Percentiles rank a stretch among this genome's conserved stretches.
phyloP scores from a whole-genome alignment of 169 alveolate species.

The Plasmodium gallinaceum region DNA sequence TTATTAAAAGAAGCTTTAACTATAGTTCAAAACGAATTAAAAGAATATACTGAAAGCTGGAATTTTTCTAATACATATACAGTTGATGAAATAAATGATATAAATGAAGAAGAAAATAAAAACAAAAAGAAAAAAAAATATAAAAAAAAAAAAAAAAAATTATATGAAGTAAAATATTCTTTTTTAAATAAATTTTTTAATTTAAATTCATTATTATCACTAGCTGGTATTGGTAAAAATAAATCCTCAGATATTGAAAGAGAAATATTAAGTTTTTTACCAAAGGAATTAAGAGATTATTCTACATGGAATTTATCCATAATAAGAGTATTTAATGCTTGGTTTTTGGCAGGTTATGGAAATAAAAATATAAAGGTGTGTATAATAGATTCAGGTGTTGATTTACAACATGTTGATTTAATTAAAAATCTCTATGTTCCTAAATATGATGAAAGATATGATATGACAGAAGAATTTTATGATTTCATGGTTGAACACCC shows the following conservation, averaged over 20 bases:
- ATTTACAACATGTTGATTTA: conserved; percentile 86
- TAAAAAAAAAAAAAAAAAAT: conserved; percentile 30
- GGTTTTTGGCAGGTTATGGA: conserved; percentile 76
- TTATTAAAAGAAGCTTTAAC: conserved; percentile 51
- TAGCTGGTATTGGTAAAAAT: not conserved
- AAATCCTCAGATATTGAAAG: conserved; percentile 6
- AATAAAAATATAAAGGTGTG: conserved; percentile 77
- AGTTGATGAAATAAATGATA: conserved; percentile 9
- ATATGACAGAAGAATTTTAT: conserved; percentile 55
- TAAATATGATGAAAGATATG: conserved; percentile 79
- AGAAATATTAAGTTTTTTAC: conserved; percentile 38
- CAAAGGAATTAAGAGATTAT: conserved; percentile 66
- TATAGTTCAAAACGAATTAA: conserved; percentile 25
- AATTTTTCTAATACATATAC: conserved; percentile 57
- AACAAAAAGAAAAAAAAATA: not conserved
- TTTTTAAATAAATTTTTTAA: conserved; percentile 23
- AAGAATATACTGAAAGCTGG: conserved; percentile 59
- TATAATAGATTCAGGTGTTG: conserved; percentile 91
- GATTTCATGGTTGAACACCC: conserved; percentile 79
- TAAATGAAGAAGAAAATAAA: not conserved
- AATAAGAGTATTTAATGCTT: conserved; percentile 67
- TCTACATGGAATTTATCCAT: conserved; percentile 64
- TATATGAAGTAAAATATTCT: conserved; percentile 43
- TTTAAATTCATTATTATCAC: conserved; percentile 3
- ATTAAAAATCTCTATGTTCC: conserved; percentile 84